phyloP scores from a whole-genome alignment of 768 basidiomycete species.

The Kwoniella sp. region DNA sequence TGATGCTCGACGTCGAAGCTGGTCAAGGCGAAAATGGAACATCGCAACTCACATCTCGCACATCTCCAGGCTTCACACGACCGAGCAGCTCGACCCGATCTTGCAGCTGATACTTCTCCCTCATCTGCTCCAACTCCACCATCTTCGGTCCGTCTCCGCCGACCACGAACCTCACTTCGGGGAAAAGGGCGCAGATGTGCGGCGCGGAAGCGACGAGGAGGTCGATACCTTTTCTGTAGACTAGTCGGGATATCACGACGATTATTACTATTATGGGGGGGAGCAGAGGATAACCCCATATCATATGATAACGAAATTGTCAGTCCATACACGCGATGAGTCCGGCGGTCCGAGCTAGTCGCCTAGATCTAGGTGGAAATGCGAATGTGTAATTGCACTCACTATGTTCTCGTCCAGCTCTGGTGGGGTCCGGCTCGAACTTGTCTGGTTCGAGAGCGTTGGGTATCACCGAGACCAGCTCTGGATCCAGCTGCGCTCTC shows the following conservation, averaged over 20 bases:
- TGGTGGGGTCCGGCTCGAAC: constrained; percentile 68
- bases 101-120: constrained; percentile 84
- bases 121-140: constrained; percentile 91
- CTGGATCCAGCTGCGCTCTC: constrained; percentile 72
- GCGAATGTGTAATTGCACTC: constrained; percentile 41
- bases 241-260: constrained; percentile 83
- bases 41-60: constrained; percentile 68
- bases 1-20: no score
- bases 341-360: constrained; percentile 6
- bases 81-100: constrained; percentile 91
- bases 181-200: constrained; percentile 79
- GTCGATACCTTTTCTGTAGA: constrained; percentile 95
- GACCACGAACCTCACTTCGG: constrained; percentile 83
- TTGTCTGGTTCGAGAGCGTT: constrained; percentile 85
- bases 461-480: constrained; percentile 86
- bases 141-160: constrained; percentile 96
- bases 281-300: neutral
- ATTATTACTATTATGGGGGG: constrained; percentile 70
- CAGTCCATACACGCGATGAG: neutral
- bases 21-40: neutral
- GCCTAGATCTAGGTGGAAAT: neutral
- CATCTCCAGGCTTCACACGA: constrained; percentile 75
- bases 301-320: constrained; percentile 2
- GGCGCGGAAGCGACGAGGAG: constrained; percentile 90
- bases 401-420: constrained; percentile 60